A percentile compares a stretch with the other conserved stretches of the same genome.
Evolutionary conservation across 2,329 filamentous ascomycete species (phyloP).

Genomic region (Phoma sp.): DNA sequence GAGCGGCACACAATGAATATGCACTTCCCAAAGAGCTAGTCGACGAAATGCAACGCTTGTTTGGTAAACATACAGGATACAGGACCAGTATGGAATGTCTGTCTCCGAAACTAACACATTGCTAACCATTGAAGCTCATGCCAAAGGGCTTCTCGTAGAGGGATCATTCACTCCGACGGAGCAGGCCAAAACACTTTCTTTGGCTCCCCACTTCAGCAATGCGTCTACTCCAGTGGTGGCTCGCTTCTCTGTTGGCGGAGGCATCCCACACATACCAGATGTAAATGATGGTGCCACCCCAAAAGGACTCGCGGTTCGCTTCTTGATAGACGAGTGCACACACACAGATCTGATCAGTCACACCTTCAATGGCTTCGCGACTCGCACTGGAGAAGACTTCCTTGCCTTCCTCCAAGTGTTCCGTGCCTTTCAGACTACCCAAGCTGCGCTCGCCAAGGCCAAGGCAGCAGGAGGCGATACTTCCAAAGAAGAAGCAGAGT

Average conservation of each 20-base stretch:
- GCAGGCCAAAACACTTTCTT: slow-evolving; percentile 7
- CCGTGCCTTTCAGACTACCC: slow-evolving; percentile 11
- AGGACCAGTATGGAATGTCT: slow-evolving; percentile 2
- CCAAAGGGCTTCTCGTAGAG: slow-evolving; percentile 18
- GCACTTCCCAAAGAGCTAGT: slow-evolving; percentile 13
- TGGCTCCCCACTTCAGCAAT: slow-evolving; percentile 11
- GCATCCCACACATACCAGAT: slow-evolving; percentile 14
- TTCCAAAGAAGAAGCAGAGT: slow-evolving; percentile 2
- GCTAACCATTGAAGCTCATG: slow-evolving; percentile 6
- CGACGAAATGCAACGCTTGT: slow-evolving; percentile 16
- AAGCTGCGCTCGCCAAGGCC: slow-evolving; percentile 11
- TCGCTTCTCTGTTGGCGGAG: slow-evolving; percentile 17
- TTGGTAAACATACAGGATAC: slow-evolving; percentile 13
- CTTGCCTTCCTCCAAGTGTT: slow-evolving; percentile 15
- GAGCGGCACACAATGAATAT: neutral
- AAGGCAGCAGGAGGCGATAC: slow-evolving; percentile 6
- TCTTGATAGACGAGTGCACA: slow-evolving; percentile 8
- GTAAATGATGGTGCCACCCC: slow-evolving; percentile 15
- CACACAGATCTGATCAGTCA: slow-evolving; percentile 18
- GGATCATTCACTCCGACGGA: slow-evolving; percentile 14
- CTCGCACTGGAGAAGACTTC: slow-evolving; percentile 12
- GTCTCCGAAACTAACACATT: neutral
- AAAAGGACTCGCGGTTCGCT: slow-evolving; percentile 16
- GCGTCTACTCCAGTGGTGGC: slow-evolving; percentile 8
- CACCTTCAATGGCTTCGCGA: slow-evolving; percentile 17